Conservation (phyloP, 192 early-diverging fungal genomes). For the Coemansia sp. region DNA sequence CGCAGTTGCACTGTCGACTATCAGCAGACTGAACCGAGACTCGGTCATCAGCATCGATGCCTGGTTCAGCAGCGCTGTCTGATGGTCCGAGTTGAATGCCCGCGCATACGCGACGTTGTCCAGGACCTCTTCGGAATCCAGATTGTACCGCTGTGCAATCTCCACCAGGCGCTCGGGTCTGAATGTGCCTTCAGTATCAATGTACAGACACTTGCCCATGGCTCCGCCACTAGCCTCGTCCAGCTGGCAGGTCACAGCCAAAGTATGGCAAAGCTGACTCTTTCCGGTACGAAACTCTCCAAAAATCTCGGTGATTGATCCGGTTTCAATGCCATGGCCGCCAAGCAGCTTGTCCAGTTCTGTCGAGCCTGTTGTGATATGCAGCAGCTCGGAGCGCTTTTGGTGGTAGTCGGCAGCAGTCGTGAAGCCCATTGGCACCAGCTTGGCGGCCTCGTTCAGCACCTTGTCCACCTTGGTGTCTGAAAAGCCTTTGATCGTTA, state of each 20-base stretch:
- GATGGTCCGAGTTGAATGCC: constrained; percentile 95
- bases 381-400: constrained; percentile 74
- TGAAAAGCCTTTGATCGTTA: constrained; percentile 91
- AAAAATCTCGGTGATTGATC: constrained; percentile 95
- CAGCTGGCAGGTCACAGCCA: constrained; percentile 95
- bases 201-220: constrained; percentile 92
- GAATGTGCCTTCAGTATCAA: constrained; percentile 97
- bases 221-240: constrained; percentile 86
- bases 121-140: constrained; percentile 81
- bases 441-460: constrained; percentile 82
- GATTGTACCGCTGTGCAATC: constrained; percentile 78
- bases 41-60: constrained; percentile 92
- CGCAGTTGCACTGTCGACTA: constrained; percentile 91
- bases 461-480: constrained; percentile 97
- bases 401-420: constrained; percentile 90
- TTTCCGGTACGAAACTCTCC: constrained; percentile 98
- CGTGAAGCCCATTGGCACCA: constrained; percentile 94
- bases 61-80: constrained; percentile 77
- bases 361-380: constrained; percentile 85
- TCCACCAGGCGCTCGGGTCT: constrained; percentile 84
- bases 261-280: constrained; percentile 92
- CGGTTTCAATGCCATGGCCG: constrained; percentile 91
- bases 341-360: constrained; percentile 91
- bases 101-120: constrained; percentile 94
- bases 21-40: constrained; percentile 74